These are phyloP conservation scores for Heterobasidion parviporum DNA, from an alignment of 1,284 basidiomycete genomes.

Conservation along the genomic window DNA sequence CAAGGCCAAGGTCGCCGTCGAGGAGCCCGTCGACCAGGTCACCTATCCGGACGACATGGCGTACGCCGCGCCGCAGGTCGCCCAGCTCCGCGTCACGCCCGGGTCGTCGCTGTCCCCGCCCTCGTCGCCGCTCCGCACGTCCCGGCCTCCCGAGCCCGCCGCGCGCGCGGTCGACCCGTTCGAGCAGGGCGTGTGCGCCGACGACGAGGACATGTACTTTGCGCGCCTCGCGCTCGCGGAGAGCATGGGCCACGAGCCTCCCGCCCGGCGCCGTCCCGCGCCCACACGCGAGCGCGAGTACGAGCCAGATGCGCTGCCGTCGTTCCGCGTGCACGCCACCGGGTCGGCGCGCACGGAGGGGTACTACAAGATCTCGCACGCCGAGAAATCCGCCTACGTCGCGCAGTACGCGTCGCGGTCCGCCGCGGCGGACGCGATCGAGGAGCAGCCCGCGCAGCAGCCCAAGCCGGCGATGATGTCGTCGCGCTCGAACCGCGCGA, in stretches of 20 bases:
- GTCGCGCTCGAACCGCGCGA: constrained; percentile 88
- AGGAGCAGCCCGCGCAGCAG: constrained; percentile 34
- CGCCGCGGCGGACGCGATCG: constrained; percentile 26
- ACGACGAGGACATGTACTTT: constrained; percentile 92
- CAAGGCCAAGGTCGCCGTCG: constrained; percentile 22
- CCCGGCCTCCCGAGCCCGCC: constrained; percentile 24
- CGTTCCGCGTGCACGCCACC: constrained; percentile 63
- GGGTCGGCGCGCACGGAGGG: constrained; percentile 91
- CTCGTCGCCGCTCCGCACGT: constrained; percentile 22
- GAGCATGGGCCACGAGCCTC: constrained; percentile 4
- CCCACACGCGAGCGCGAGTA: constrained; percentile 17
- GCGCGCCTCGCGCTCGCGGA: constrained; percentile 55
- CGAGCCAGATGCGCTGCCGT: constrained; percentile 24
- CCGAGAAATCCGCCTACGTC: constrained; percentile 87
- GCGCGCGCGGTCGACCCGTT: constrained; percentile 53
- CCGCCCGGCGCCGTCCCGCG: constrained; percentile 18
- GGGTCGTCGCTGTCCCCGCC: constrained; percentile 32
- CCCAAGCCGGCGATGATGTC: constrained; percentile 58
- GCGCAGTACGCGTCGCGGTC: constrained; percentile 66
- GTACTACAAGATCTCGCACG: constrained; percentile 88
- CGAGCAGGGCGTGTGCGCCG: constrained; percentile 57
- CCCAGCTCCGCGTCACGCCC: constrained; percentile 41
- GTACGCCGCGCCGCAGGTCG: constrained; percentile 40
- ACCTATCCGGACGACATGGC: constrained; percentile 41
- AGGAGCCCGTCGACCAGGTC: constrained; percentile 36